Evolutionary conservation across 2,329 filamentous ascomycete species (phyloP).

Genomic region (Pyricularia grisea): DNA sequence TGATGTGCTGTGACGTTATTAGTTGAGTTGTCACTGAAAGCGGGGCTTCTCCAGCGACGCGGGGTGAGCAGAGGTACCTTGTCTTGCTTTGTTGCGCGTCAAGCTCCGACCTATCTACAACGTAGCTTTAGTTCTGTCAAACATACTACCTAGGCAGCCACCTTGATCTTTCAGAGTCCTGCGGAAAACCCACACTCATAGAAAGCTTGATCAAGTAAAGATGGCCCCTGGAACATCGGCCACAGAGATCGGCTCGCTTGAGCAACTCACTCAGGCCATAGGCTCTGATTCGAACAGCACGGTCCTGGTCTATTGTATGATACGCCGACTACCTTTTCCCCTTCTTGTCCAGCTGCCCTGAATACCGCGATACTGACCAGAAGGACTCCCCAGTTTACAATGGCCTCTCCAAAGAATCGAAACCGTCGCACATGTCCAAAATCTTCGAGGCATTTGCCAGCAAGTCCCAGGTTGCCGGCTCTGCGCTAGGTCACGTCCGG

Average conservation of each 20-base stretch:
- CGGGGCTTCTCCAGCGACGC: neutral
- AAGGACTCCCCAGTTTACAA: neutral
- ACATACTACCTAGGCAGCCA: neutral
- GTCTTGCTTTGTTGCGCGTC: neutral
- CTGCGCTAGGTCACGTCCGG: slow-evolving; percentile 35
- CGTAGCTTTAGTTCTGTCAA: neutral
- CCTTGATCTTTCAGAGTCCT: neutral
- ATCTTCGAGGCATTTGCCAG: slow-evolving; percentile 16
- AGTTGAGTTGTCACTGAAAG: neutral
- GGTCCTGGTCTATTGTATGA: neutral
- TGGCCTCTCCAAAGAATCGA: neutral
- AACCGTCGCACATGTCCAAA: neutral
- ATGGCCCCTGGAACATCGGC: neutral
- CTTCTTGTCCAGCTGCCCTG: neutral
- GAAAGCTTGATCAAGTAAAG: neutral
- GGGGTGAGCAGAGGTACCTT: neutral
- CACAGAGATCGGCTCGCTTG: slow-evolving; percentile 31
- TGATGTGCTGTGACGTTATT: neutral
- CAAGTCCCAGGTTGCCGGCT: neutral
- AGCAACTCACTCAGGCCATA: slow-evolving; percentile 60
- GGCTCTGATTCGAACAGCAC: slow-evolving; percentile 19
- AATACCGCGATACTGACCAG: neutral
- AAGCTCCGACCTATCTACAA: neutral
- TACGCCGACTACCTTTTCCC: neutral
- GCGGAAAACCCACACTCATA: neutral